Evolutionary conservation across 352 stramenopile genomes (phyloP).

Genomic region (Phytophthora nicotianae): DNA sequence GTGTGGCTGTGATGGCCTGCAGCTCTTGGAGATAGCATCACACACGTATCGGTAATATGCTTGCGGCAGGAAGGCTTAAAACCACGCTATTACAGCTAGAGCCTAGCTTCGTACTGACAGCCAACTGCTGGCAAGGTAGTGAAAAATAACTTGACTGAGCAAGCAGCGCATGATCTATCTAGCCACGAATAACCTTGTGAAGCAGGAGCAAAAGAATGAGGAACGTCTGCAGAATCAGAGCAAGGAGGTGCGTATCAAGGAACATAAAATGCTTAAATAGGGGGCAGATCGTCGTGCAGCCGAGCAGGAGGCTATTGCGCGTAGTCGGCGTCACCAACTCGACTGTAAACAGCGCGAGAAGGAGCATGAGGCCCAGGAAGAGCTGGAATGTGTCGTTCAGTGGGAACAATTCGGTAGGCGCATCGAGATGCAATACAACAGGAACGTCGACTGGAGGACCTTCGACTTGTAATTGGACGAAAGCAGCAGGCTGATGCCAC

Average conservation of each 20-base stretch:
- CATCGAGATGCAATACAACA: slow-evolving; percentile 56
- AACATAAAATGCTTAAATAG: slow-evolving; percentile 66
- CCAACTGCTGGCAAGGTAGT: too few relatives aligned
- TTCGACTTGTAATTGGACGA: slow-evolving; percentile 67
- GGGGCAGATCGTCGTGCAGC: slow-evolving; percentile 64
- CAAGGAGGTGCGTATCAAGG: slow-evolving; percentile 71
- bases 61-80: neutral
- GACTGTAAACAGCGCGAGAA: slow-evolving; percentile 50
- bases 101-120: too few relatives aligned
- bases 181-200: slow-evolving; percentile 71
- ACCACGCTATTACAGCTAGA: too few relatives aligned
- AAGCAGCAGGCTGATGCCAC: slow-evolving; percentile 81
- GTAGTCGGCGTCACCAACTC: slow-evolving; percentile 65
- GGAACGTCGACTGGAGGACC: slow-evolving; percentile 58
- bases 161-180: slow-evolving; percentile 89
- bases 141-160: slow-evolving; percentile 11
- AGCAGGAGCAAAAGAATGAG: slow-evolving; percentile 71
- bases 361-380: slow-evolving; percentile 46
- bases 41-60: neutral
- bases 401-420: slow-evolving; percentile 75
- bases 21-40: neutral
- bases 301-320: slow-evolving; percentile 66
- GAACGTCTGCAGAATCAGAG: slow-evolving; percentile 66
- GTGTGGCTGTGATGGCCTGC: neutral
- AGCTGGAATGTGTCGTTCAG: slow-evolving; percentile 52